Evolutionary conservation across 2,329 filamentous ascomycete species (phyloP), one percentile per base, ranked within the genome.

Genomic region (Penicillium freii): DNA sequence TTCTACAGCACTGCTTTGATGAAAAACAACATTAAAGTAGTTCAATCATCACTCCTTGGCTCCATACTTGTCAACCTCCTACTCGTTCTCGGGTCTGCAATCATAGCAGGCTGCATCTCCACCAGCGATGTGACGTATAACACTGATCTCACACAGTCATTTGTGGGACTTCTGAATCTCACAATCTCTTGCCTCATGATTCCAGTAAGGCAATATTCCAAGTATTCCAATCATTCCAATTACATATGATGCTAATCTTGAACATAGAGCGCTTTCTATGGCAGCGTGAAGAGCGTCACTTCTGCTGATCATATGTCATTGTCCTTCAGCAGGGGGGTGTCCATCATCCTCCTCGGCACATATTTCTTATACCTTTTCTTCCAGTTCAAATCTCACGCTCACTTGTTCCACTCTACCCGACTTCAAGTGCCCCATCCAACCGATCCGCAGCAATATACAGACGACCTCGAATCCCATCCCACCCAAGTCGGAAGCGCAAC

Each of bases 81-180:
- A 19, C 83, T 96, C 59, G 94, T 95, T 67, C 78, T 96, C 65
- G 91, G 91, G 68, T 94, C 95, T 90, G 87, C 86, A 59, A 94
- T 96, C 74, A 82, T 94, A 55, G 78, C 93, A 23, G 91, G 91
- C 66, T 91, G 91, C 59, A 77, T 95, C 52, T 85, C 90, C 56
- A 95, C 84, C 72, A 86, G 88, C 69, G 91, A 96, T 77, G 91
- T 95, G 83, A 86, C 95, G 57, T 96, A 96, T 77, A 96, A 96
- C 77, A 92, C 86, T 75, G 94, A 90, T 39, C 89, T 95, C 54
- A 95, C 91, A 0, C 91, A 96, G 72, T 94, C 94, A 89, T 95
- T 90, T 72, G 91, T 91, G 55, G 94, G 90, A 75, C 81, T 96
- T 67, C 82, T 96, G 64, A 93, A 90, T 77, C 75, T 96, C 72